Conservation (phyloP, 2,329 filamentous ascomycete species). For the Paecilomyces niveus region DNA sequence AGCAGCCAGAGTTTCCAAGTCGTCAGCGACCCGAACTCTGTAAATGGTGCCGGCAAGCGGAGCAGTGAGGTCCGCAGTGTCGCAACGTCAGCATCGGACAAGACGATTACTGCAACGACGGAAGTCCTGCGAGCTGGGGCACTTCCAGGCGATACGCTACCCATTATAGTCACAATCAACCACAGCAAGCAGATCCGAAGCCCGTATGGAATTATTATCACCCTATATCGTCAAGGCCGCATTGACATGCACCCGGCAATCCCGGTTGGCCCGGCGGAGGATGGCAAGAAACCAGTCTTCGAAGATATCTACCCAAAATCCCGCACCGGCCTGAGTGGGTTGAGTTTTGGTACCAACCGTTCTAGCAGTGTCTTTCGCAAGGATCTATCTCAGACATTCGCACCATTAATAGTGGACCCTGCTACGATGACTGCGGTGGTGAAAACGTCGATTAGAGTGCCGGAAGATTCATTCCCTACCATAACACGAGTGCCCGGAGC, state of each 20-base stretch:
- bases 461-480: slow-evolving; percentile 85
- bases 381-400: slow-evolving; percentile 81
- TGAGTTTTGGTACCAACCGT: slow-evolving; percentile 78
- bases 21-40: slow-evolving; percentile 37
- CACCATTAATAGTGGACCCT: slow-evolving; percentile 82
- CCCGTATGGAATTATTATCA: slow-evolving; percentile 85
- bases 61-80: slow-evolving; percentile 46
- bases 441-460: slow-evolving; percentile 75
- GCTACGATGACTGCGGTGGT: slow-evolving; percentile 69
- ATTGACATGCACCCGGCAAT: slow-evolving; percentile 71
- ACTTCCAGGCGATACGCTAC: slow-evolving; percentile 74
- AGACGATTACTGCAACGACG: slow-evolving; percentile 79
- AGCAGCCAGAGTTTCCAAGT: slow-evolving; percentile 55
- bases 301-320: slow-evolving; percentile 85
- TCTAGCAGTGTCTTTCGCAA: slow-evolving; percentile 93
- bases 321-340: slow-evolving; percentile 73
- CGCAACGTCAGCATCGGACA: slow-evolving; percentile 53
- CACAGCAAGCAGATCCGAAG: slow-evolving; percentile 88
- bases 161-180: slow-evolving; percentile 72
- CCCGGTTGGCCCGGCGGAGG: slow-evolving; percentile 53
- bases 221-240: slow-evolving; percentile 80
- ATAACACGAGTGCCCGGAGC: slow-evolving; percentile 83
- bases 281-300: slow-evolving; percentile 62
- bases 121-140: slow-evolving; percentile 78
- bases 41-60: slow-evolving; percentile 27